Conservation (phyloP, 495 filamentous ascomycete species). For the Amorphotheca resinae region DNA sequence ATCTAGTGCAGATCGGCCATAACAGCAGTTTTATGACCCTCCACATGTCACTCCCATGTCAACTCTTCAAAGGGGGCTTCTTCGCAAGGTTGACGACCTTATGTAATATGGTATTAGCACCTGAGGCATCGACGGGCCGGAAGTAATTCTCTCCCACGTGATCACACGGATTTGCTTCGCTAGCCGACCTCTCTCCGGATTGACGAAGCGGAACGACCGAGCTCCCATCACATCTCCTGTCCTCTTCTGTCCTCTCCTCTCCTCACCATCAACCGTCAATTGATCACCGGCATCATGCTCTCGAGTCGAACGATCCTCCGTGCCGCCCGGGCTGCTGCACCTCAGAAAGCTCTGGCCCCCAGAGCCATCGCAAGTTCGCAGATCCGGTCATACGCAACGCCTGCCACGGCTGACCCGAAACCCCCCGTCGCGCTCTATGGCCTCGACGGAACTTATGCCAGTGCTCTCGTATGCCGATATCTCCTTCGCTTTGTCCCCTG, state of each 20-base stretch:
- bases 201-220: constrained; percentile 1
- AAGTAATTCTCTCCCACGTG: too few species aligned
- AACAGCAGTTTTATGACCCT: too few species aligned
- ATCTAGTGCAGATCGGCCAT: too few species aligned
- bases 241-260: constrained; percentile 22
- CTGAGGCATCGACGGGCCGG: too few species aligned
- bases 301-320: constrained; percentile 47
- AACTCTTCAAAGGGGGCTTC: too few species aligned
- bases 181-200: neutral
- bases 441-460: constrained; percentile 95
- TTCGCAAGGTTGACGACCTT: too few species aligned
- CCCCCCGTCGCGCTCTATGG: constrained; percentile 86
- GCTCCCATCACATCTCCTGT: constrained; percentile 5
- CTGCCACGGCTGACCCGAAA: constrained; percentile 53
- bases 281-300: constrained; percentile 39
- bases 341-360: constrained; percentile 22
- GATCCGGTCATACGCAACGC: constrained; percentile 48
- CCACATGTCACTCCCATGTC: too few species aligned
- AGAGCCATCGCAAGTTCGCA: constrained; percentile 16
- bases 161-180: neutral
- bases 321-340: constrained; percentile 43
- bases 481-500: neutral
- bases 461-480: constrained; percentile 72
- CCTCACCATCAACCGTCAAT: constrained; percentile 16
- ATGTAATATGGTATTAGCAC: too few species aligned